These are phyloP conservation scores for Daedalea quercina DNA, from an alignment of 768 basidiomycete genomes.

Conservation along the genomic window DNA sequence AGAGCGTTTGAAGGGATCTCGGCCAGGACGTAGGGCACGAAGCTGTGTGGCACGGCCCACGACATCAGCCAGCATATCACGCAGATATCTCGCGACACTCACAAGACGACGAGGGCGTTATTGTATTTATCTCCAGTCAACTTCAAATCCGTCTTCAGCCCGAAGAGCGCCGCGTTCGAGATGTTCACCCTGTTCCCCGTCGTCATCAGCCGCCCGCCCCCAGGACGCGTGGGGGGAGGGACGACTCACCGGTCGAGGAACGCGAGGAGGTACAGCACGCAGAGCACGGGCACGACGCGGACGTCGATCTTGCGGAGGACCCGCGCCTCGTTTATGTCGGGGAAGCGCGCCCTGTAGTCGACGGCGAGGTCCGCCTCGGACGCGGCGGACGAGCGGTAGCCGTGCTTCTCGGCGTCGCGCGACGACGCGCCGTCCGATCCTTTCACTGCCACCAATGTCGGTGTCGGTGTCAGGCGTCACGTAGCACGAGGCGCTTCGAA, in stretches of 20 bases:
- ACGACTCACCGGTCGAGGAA: slow-evolving; percentile 29
- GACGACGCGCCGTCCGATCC: background rate
- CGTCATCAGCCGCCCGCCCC: background rate
- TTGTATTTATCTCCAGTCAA: slow-evolving; percentile 23
- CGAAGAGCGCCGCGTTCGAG: slow-evolving; percentile 25
- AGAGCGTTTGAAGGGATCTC: slow-evolving; percentile 31
- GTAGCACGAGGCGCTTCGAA: slow-evolving; percentile 15
- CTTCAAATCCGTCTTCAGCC: slow-evolving; percentile 23
- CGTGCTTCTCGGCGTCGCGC: background rate
- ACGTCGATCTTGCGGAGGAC: slow-evolving; percentile 30
- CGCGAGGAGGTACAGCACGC: slow-evolving; percentile 35
- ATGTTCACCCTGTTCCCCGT: slow-evolving; percentile 21
- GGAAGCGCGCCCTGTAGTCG: slow-evolving; percentile 13
- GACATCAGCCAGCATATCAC: background rate
- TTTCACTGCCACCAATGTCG: background rate
- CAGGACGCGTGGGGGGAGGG: background rate
- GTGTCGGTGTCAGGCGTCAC: slow-evolving; percentile 7
- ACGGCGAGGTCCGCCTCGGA: background rate
- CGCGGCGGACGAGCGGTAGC: background rate
- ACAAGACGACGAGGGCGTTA: slow-evolving; percentile 27
- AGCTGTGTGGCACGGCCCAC: too few relatives aligned
- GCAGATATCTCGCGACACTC: slow-evolving; percentile 2
- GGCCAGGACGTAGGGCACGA: slow-evolving; percentile 26
- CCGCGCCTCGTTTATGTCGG: slow-evolving; percentile 21
- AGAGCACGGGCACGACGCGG: slow-evolving; percentile 34